phyloP scores from a whole-genome alignment of 2,329 filamentous ascomycete species.

The Ceratocystis eucalypticola region DNA sequence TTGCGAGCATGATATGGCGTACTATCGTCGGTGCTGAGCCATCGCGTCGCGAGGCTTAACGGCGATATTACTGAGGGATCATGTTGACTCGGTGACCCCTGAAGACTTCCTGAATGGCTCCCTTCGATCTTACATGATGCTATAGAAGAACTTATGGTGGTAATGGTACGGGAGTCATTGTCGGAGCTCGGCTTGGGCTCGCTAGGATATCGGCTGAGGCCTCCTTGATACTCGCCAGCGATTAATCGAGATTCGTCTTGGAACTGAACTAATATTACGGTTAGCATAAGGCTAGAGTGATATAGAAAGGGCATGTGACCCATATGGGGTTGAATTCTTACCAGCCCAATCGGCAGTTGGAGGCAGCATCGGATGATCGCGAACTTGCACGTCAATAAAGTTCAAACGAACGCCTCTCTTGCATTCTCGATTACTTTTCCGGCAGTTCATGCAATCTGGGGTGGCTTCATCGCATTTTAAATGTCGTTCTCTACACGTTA shows the following conservation, averaged over 20 bases:
- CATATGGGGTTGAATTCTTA: constrained; percentile 24
- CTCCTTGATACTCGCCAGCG: constrained; percentile 78
- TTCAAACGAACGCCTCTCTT: constrained; percentile 78
- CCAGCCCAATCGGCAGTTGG: constrained; percentile 52
- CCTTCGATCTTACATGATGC: constrained; percentile 4
- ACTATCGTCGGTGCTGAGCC: constrained; percentile 12
- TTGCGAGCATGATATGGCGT: constrained; percentile 3
- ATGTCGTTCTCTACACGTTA: constrained; percentile 81
- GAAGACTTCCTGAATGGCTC: constrained; percentile 1
- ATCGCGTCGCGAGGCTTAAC: constrained; percentile 13
- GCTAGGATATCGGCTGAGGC: constrained; percentile 55
- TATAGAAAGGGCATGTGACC: constrained; percentile 13
- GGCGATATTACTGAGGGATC: constrained; percentile 10
- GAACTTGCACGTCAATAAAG: constrained; percentile 74
- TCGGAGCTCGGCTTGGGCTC: constrained; percentile 19
- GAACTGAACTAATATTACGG: constrained; percentile 47
- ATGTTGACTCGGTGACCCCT: constrained; percentile 14
- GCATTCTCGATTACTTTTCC: constrained; percentile 74
- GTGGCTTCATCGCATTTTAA: constrained; percentile 75
- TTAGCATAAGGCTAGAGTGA: constrained; percentile 9
- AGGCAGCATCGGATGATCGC: constrained; percentile 49
- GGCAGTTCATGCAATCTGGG: constrained; percentile 60
- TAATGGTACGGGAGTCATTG: constrained; percentile 25
- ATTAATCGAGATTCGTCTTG: constrained; percentile 81
- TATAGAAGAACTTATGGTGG: constrained; percentile 20